Evolutionary conservation across 2,329 filamentous ascomycete genomes (phyloP), one percentile per base, ranked within the genome.

Genomic region (Cadophora luteo-olivacea): DNA sequence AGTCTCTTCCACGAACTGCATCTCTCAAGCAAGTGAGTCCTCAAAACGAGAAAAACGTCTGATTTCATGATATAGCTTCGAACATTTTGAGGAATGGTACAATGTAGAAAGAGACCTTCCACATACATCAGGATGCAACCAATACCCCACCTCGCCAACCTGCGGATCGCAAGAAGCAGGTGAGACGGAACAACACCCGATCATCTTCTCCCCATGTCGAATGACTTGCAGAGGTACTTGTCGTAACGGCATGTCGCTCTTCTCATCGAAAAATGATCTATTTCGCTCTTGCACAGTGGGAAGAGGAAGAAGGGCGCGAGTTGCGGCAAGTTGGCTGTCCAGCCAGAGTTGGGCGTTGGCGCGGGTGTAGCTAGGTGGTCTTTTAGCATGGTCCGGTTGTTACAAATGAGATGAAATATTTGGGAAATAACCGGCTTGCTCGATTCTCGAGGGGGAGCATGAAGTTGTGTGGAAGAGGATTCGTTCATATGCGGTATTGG

Each of bases 131-230:
- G 57, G 57, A 60, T 41, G 57, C 7, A 60, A 19, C 57, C 57
- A 60, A 36, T 60, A 60, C 22, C 57, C 57, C 57, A 60, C 12
- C 33, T 60, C 57, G 19, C 57, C 57, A 24, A 60, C 57, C 22
- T 60, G 33, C n/a, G 36, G 57, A 41, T 38, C 24, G 7, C 57
- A 60, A 19, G 57, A 60, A 16, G 33, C 36, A 16, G 57, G 57
- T 11, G 57, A 60, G 22, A 60, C 25, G 6, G 57, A 60, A 25
- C 57, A 60, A 36, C 33, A 38, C 1, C 57, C 57, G 14, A 60
- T 60, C 57, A 60, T 7, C 12, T 45, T 19, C 12, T 22, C 36
- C 6, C 33, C 36, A 29, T 60, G 57, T 14, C 57, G 57, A 14
- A 60, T 60, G 22, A 60, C 36, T 22, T 41, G 36, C 1, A 60